Percentiles rank a stretch among this genome's conserved stretches.
Conservation (phyloP, 2,329 filamentous ascomycete genomes). For the Phoma sp. region DNA sequence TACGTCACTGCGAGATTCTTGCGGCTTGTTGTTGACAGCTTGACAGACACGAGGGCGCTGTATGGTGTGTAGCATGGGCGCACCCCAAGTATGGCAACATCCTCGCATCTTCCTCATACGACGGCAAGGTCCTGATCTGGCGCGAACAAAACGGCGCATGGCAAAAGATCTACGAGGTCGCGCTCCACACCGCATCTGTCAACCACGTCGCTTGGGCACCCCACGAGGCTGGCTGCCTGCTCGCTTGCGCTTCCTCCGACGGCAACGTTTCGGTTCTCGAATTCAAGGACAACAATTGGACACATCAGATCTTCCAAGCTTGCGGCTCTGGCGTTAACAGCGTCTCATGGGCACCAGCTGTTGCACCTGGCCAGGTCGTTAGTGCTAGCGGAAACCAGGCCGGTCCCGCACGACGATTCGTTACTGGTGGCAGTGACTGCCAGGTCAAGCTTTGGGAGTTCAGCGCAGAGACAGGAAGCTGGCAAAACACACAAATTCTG, state of each 20-base stretch:
- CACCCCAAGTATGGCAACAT: conserved; percentile 99
- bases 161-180: conserved; percentile 90
- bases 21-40: conserved; percentile 21
- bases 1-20: conserved; percentile 54
- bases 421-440: conserved; percentile 95
- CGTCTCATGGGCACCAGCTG: conserved; percentile 91
- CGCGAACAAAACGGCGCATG: conserved; percentile 72
- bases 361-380: conserved; percentile 82
- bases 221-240: conserved; percentile 91
- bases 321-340: conserved; percentile 95
- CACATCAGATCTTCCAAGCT: conserved; percentile 86
- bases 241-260: conserved; percentile 93
- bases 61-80: conserved; percentile 96
- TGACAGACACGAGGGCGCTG: conserved; percentile 90
- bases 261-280: conserved; percentile 93
- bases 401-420: conserved; percentile 76
- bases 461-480: conserved; percentile 61
- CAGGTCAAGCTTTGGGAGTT: conserved; percentile 92
- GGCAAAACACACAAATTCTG: conserved; percentile 63
- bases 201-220: conserved; percentile 99
- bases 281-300: conserved; percentile 95
- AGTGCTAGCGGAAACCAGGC: conserved; percentile 67
- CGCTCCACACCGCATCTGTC: conserved; percentile 92
- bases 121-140: conserved; percentile 99
- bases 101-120: conserved; percentile 92